These are phyloP conservation scores for Aspergillus caelatus DNA, from an alignment of 2,329 filamentous ascomycete species.

Conservation along the genomic window DNA sequence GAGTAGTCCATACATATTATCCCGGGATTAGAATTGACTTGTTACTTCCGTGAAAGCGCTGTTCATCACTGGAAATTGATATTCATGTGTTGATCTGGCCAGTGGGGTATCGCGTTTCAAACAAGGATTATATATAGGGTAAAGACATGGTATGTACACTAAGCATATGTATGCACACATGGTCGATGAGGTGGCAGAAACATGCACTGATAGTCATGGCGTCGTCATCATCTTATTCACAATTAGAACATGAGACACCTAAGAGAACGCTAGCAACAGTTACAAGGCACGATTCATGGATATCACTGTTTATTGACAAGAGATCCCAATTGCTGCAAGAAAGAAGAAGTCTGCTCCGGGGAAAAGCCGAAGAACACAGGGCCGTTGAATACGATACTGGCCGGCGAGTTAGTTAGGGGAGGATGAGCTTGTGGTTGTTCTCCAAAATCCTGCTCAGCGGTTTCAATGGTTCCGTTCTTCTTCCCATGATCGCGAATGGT, in stretches of 20 bases:
- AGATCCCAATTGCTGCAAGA: conserved; percentile 63
- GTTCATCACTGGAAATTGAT: not conserved
- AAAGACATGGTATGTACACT: not conserved
- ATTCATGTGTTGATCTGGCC: not conserved
- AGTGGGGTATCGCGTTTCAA: not conserved
- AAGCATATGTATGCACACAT: not conserved
- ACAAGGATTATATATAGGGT: not conserved
- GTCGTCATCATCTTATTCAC: not conserved
- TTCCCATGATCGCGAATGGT: conserved; percentile 19
- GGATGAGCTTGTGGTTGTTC: conserved; percentile 6
- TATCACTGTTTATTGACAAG: conserved; percentile 15
- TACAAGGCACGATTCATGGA: not conserved
- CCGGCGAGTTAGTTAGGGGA: conserved; percentile 30
- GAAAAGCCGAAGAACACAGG: conserved; percentile 93
- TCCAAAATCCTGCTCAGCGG: conserved; percentile 7
- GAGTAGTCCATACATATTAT: not conserved
- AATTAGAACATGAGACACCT: not conserved
- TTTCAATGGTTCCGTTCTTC: conserved; percentile 11
- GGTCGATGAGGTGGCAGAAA: not conserved
- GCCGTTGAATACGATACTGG: conserved; percentile 85
- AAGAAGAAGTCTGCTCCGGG: conserved; percentile 75
- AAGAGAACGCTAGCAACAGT: not conserved
- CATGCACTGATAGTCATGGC: not conserved
- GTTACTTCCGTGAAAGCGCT: not conserved
- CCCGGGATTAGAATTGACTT: not conserved